Conservation (phyloP, 129 eudicot genomes). For the Chrysanthemum lavandulifolium region DNA sequence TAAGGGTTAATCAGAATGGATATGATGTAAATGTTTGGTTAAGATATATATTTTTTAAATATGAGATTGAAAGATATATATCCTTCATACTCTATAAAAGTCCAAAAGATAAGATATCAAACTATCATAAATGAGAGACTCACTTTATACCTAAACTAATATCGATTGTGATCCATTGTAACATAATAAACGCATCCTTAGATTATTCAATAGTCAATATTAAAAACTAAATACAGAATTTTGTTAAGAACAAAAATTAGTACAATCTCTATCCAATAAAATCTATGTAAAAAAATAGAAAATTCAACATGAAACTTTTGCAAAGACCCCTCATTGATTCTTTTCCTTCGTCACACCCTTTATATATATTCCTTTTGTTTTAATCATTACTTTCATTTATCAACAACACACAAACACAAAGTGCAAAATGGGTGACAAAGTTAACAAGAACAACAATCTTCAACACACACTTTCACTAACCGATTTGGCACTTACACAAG, state of each 20-base stretch:
- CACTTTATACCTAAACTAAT: too few relatives aligned
- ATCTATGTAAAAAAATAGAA: background rate
- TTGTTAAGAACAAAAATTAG: background rate
- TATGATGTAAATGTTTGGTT: too few relatives aligned
- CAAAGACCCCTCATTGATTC: constrained; percentile 11
- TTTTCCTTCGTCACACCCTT: constrained; percentile 19
- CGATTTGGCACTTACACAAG: constrained; percentile 45
- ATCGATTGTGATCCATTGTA: too few relatives aligned
- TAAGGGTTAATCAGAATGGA: too few relatives aligned
- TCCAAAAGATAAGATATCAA: too few relatives aligned
- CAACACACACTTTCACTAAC: constrained; percentile 50
- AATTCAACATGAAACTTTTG: background rate
- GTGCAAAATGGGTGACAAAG: constrained; percentile 25
- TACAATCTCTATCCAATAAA: background rate
- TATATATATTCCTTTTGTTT: constrained; percentile 10
- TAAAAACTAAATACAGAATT: background rate
- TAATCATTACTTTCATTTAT: background rate
- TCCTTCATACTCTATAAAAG: too few relatives aligned
- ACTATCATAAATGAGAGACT: too few relatives aligned
- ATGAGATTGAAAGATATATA: too few relatives aligned
- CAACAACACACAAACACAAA: constrained; percentile 20
- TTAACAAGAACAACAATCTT: constrained; percentile 10
- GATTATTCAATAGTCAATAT: background rate
- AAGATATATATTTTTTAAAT: too few relatives aligned
- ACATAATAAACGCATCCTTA: too few relatives aligned